Conservation (phyloP, 257 asterid species). For the Anisodus acutangulus region DNA sequence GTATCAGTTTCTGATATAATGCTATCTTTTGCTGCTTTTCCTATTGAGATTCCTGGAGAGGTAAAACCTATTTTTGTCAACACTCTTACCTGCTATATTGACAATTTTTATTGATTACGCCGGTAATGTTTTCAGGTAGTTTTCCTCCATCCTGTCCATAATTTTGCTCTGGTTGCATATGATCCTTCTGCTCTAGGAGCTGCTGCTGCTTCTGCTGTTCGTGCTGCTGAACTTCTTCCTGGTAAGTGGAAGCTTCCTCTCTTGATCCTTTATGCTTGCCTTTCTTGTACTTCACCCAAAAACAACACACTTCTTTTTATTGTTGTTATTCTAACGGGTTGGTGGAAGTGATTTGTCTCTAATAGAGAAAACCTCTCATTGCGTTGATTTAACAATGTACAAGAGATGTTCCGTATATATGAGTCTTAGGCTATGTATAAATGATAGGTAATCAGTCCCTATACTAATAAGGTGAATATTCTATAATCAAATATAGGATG, state of each 20-base stretch:
- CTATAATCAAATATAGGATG: no score
- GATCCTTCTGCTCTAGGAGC: constrained; percentile 85
- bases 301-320: neutral
- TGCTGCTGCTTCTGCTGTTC: constrained; percentile 81
- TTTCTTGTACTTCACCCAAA: neutral
- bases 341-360: neutral
- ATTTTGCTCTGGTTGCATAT: constrained; percentile 94
- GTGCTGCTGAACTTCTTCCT: constrained; percentile 96
- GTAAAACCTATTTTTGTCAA: constrained; percentile 47
- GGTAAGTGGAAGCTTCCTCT: constrained; percentile 48
- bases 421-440: no score
- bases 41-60: constrained; percentile 99
- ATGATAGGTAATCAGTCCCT: no score
- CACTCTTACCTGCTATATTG: constrained; percentile 17
- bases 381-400: no score
- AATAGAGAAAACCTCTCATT: no score
- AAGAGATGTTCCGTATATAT: no score
- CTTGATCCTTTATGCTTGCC: constrained; percentile 5
- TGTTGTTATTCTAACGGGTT: neutral
- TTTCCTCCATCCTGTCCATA: constrained; percentile 98
- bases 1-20: constrained; percentile 93
- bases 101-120: constrained; percentile 28
- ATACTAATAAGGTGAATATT: no score
- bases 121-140: constrained; percentile 69
- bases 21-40: constrained; percentile 99